These are phyloP conservation scores for Cydonia oblonga DNA, from an alignment of 331 rosid species.

Conservation along the genomic window DNA sequence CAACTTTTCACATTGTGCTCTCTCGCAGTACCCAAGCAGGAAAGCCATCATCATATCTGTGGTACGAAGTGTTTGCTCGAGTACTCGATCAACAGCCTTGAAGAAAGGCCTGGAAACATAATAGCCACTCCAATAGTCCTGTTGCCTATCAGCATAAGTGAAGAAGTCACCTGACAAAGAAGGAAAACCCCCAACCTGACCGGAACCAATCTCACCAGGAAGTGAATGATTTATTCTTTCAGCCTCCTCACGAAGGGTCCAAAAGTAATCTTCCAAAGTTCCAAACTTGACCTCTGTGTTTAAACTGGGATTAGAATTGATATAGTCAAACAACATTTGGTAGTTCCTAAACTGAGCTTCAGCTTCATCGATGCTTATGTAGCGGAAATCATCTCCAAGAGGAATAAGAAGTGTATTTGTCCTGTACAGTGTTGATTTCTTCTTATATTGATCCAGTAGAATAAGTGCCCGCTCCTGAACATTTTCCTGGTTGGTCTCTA, in stretches of 20 bases:
- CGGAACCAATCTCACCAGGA: slow-evolving; percentile 79
- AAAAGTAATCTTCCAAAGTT: slow-evolving; percentile 89
- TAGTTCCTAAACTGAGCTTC: slow-evolving; percentile 92
- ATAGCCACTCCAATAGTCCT: slow-evolving; percentile 99
- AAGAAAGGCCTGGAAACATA: slow-evolving; percentile 96
- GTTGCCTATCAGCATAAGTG: slow-evolving; percentile 88
- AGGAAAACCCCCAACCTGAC: slow-evolving; percentile 82
- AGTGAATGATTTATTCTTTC: slow-evolving; percentile 65
- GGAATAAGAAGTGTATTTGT: slow-evolving; percentile 93
- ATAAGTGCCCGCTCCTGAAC: slow-evolving; percentile 69
- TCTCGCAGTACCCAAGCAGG: slow-evolving; percentile 66
- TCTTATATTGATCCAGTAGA: slow-evolving; percentile 85
- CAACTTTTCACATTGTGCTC: slow-evolving; percentile 77
- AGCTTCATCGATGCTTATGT: slow-evolving; percentile 66
- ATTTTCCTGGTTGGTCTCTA: slow-evolving; percentile 61
- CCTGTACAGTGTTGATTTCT: slow-evolving; percentile 83
- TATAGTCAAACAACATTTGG: slow-evolving; percentile 74
- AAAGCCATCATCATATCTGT: slow-evolving; percentile 80
- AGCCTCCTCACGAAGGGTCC: slow-evolving; percentile 67
- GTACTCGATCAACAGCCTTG: slow-evolving; percentile 94
- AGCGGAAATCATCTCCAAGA: slow-evolving; percentile 98
- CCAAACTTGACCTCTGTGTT: slow-evolving; percentile 82
- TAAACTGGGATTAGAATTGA: slow-evolving; percentile 76
- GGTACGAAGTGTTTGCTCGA: slow-evolving; percentile 88
- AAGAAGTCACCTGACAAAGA: slow-evolving; percentile 94